phyloP scores from a whole-genome alignment of 306 rosid species.

The Ammopiptanthus mongolicus region DNA sequence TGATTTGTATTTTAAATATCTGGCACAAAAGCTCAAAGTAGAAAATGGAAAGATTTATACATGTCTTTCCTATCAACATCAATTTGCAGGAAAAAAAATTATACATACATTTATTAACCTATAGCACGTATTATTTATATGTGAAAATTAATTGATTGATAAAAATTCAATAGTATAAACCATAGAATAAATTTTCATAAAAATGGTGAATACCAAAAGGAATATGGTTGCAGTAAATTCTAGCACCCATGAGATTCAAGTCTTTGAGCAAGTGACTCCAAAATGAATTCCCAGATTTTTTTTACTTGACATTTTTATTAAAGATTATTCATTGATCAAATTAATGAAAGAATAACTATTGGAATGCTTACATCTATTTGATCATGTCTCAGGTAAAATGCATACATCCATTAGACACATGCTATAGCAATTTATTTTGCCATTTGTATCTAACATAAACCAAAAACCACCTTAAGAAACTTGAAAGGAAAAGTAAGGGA shows the following conservation, averaged over 20 bases:
- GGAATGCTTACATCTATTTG: background rate
- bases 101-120: background rate
- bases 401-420: background rate
- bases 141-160: background rate
- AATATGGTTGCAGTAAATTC: background rate
- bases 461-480: background rate
- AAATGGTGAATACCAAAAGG: background rate
- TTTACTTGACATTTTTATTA: background rate
- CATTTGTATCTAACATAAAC: background rate
- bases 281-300: background rate
- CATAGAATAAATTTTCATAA: background rate
- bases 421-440: background rate
- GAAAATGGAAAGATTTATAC: background rate
- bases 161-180: background rate
- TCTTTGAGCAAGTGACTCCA: constrained; percentile 2
- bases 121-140: background rate
- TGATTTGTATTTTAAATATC: background rate
- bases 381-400: background rate
- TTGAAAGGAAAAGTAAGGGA: background rate
- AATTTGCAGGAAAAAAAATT: background rate
- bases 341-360: background rate
- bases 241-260: background rate
- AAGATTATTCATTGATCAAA: background rate
- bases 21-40: constrained; percentile 8
- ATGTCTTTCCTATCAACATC: background rate